phyloP scores from a whole-genome alignment of 768 basidiomycete genomes.

The Pleurotus tuber-regium region DNA sequence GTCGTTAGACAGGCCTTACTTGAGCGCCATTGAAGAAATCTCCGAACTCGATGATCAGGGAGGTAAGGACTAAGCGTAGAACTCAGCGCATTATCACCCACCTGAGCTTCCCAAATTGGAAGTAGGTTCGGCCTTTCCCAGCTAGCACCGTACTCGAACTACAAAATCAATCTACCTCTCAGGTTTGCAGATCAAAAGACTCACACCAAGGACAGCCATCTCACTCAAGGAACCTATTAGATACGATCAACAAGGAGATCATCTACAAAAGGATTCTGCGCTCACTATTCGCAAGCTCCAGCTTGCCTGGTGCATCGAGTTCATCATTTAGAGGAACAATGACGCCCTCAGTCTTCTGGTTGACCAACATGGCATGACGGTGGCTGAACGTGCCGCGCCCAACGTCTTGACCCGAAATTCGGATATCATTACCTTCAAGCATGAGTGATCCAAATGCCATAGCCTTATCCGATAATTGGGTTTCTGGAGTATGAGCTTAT shows the following conservation, averaged over 20 bases:
- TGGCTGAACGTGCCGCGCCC: conserved; percentile 90
- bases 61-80: not conserved
- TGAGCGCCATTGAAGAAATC: conserved; percentile 94
- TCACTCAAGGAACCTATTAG: conserved; percentile 79
- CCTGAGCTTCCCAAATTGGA: conserved; percentile 93
- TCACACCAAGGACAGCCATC: conserved; percentile 82
- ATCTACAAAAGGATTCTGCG: conserved; percentile 8
- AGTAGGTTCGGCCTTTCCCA: conserved; percentile 84
- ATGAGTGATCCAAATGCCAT: conserved; percentile 87
- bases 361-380: conserved; percentile 85
- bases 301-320: conserved; percentile 55
- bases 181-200: conserved; percentile 21
- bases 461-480: conserved; percentile 55
- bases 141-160: conserved; percentile 90
- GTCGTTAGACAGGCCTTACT: conserved; percentile 30
- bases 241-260: not conserved
- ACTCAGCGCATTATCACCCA: conserved; percentile 20
- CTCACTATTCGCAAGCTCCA: conserved; percentile 87
- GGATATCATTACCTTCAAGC: conserved; percentile 77
- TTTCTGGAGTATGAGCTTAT: too few relatives aligned
- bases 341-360: conserved; percentile 80
- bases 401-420: conserved; percentile 92
- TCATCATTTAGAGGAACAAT: conserved; percentile 79
- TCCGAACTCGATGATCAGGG: conserved; percentile 56
- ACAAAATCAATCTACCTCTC: conserved; percentile 1